These are phyloP conservation scores for Boletus barrowsii DNA, from an alignment of 768 basidiomycete genomes.

Conservation along the genomic window DNA sequence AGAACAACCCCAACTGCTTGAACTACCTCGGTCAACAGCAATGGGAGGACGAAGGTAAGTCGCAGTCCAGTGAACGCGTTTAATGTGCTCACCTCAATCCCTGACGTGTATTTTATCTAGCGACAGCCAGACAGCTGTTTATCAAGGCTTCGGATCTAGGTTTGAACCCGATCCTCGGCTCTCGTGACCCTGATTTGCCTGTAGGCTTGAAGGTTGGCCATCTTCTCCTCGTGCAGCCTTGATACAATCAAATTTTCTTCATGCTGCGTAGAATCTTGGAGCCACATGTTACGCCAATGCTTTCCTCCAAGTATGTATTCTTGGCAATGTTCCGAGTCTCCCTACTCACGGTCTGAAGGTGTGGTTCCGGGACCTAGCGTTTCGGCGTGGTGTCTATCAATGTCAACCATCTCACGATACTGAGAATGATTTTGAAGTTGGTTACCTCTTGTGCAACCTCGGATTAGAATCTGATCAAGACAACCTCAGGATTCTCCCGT, in stretches of 20 bases:
- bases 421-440: slow-evolving; percentile 43
- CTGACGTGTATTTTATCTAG: slow-evolving; percentile 34
- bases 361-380: slow-evolving; percentile 85
- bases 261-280: slow-evolving; percentile 72
- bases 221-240: neutral
- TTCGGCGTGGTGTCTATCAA: slow-evolving; percentile 79
- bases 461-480: neutral
- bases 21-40: slow-evolving; percentile 83
- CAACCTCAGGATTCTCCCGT: slow-evolving; percentile 65
- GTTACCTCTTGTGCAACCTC: slow-evolving; percentile 7
- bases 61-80: slow-evolving; percentile 10
- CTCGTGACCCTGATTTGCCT: slow-evolving; percentile 55
- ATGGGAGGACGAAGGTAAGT: slow-evolving; percentile 72
- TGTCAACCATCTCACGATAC: slow-evolving; percentile 59
- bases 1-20: slow-evolving; percentile 77
- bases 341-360: slow-evolving; percentile 48
- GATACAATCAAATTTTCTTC: neutral
- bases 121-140: slow-evolving; percentile 48
- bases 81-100: neutral
- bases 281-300: slow-evolving; percentile 98
- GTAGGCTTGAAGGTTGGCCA: slow-evolving; percentile 70
- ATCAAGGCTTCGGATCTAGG: slow-evolving; percentile 52
- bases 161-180: slow-evolving; percentile 48
- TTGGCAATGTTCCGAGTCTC: neutral
- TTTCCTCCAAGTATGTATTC: slow-evolving; percentile 69